Percentiles rank a stretch among this genome's conserved stretches.
Conservation (phyloP, 1,139 yeast species). For the Blastobotrys malaysiensis region DNA sequence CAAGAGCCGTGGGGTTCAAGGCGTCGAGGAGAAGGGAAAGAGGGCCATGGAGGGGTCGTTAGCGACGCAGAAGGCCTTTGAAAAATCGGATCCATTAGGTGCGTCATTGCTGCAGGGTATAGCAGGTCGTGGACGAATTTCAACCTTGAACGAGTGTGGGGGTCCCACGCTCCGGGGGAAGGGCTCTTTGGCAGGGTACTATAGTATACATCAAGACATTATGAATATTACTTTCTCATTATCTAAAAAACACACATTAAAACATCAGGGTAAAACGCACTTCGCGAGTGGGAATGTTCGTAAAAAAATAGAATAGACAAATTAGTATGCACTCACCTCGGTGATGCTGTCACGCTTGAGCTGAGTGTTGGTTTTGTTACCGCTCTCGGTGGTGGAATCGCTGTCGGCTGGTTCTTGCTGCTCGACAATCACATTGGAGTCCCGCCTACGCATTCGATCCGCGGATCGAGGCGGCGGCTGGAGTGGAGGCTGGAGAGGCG, state of each 20-base stretch:
- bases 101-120: neutral
- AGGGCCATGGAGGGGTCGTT: too few species aligned
- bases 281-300: neutral
- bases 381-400: slow-evolving; percentile 2
- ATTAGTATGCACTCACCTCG: slow-evolving; percentile 29
- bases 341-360: slow-evolving; percentile 27
- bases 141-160: neutral
- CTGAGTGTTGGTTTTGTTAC: slow-evolving; percentile 8
- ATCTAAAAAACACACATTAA: neutral
- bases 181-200: neutral
- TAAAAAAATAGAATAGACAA: neutral
- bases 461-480: neutral
- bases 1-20: too few species aligned
- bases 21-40: too few species aligned
- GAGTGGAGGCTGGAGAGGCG: neutral
- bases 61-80: neutral
- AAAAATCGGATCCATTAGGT: neutral
- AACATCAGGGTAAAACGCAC: neutral
- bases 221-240: neutral
- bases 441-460: neutral
- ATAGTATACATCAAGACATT: neutral
- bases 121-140: too few species aligned
- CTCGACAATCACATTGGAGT: neutral
- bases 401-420: neutral
- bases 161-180: too few species aligned